A percentile compares a stretch with the other conserved stretches of the same genome.
Conservation (phyloP, 768 basidiomycete genomes). For the Rhodotorula toruloides region DNA sequence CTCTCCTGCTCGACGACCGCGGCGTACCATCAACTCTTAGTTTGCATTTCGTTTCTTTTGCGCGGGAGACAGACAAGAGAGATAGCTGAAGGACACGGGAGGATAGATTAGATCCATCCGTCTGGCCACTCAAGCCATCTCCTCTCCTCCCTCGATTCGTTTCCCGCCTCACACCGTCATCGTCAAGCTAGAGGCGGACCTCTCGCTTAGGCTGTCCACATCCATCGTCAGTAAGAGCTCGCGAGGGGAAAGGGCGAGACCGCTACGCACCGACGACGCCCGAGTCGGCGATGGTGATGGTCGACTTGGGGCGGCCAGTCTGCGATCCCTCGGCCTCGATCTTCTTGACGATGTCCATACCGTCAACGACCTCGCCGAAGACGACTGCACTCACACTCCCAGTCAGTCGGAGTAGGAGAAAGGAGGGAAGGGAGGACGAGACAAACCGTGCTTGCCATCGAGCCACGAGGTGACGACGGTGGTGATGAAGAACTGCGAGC, state of each 20-base stretch:
- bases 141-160: no score
- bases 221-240: neutral
- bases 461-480: slow-evolving; percentile 48
- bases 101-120: no score
- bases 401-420: neutral
- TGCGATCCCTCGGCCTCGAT: slow-evolving; percentile 42
- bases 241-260: neutral
- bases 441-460: slow-evolving; percentile 23
- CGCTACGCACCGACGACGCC: slow-evolving; percentile 10
- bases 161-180: no score
- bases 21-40: no score
- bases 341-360: slow-evolving; percentile 43
- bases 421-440: neutral
- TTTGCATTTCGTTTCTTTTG: no score
- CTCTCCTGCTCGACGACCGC: no score
- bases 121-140: no score
- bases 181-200: no score
- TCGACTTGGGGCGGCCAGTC: slow-evolving; percentile 35
- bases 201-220: no score
- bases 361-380: slow-evolving; percentile 44
- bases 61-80: no score
- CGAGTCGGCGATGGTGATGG: slow-evolving; percentile 27
- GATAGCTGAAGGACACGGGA: no score
- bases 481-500: slow-evolving; percentile 84
- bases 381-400: slow-evolving; percentile 45